Base-by-base conservation (phyloP, 495 filamentous ascomycete species). In the Neurospora terricola region DNA sequence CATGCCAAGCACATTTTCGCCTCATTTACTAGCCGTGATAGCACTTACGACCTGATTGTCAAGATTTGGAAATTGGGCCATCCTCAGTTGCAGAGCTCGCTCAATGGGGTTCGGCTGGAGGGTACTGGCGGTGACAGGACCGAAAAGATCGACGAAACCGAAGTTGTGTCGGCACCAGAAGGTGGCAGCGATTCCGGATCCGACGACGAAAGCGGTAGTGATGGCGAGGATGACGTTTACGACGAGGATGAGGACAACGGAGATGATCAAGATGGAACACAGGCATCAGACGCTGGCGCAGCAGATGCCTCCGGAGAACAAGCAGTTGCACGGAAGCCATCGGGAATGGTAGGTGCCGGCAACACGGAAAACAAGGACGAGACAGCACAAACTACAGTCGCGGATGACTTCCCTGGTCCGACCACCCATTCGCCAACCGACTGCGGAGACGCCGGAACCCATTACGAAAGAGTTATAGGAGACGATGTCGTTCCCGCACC, bases 11-110 rank as follows among this genome's bases (percentile, higher is more conserved):
- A 98, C 77, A 90, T 96, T 6, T 98, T 99, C 81, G 93, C 96
- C 40, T 98, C 94, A 83, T 91, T 99, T 73, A 89, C 97, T 18
- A 95, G 92, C 76, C 89, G 96, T 75, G 96, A 99, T 82, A 93
- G 94, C 5, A 98, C 96, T 0, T 99, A 98, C 80, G 96, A 98
- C 78, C 85, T 99, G 30, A 92, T 99, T 80, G 91, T 98, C 78
- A 94, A 94, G 69, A 98, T 99, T 72, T 99, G 96, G 96, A 97
- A 97, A 78, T 91, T 98, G 48, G 95, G 92, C 39, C 96, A 98
- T 78, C 95, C 96, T 8, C 90, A 91, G 74, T 81, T 99, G 21
- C 91, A 94, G 78, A 95, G 92, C 79, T 94, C 93, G 38, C 84
- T 94, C 8, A 97, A 97, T 74, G 94, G 96, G 10, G 94, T 94